Conservation (phyloP, 371 early-diverging fungal genomes). For the Mucor velutinosus region DNA sequence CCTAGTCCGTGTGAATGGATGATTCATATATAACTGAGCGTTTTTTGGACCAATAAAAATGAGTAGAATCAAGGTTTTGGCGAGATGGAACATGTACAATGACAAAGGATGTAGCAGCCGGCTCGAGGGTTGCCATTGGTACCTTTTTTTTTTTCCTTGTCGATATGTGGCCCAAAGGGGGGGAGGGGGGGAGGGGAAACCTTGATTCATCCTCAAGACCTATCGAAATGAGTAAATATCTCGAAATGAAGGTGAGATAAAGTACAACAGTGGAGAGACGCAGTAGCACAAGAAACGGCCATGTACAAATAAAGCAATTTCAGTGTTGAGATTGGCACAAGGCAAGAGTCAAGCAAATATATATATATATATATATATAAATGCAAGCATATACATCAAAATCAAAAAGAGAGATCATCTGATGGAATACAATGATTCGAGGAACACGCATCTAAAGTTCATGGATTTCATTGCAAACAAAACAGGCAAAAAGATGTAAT, state of each 20-base stretch:
- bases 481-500: conserved; percentile 31
- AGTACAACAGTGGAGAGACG: neutral
- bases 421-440: neutral
- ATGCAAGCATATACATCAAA: neutral
- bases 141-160: neutral
- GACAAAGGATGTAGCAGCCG: neutral
- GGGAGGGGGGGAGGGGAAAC: no score
- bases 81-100: neutral
- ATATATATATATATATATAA: neutral
- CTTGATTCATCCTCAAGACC: no score
- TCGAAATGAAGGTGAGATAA: neutral
- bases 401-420: neutral
- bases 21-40: neutral
- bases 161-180: no score
- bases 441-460: neutral
- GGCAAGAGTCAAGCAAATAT: no score
- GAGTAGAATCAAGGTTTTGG: neutral
- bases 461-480: neutral
- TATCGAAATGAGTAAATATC: neutral
- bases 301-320: neutral
- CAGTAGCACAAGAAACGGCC: neutral
- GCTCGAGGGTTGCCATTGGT: neutral
- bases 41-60: neutral
- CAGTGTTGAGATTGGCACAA: neutral
- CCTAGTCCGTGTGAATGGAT: neutral